These are phyloP conservation scores for Diaporthe ampelina DNA, from an alignment of 2,329 filamentous ascomycete species.

Conservation along the genomic window DNA sequence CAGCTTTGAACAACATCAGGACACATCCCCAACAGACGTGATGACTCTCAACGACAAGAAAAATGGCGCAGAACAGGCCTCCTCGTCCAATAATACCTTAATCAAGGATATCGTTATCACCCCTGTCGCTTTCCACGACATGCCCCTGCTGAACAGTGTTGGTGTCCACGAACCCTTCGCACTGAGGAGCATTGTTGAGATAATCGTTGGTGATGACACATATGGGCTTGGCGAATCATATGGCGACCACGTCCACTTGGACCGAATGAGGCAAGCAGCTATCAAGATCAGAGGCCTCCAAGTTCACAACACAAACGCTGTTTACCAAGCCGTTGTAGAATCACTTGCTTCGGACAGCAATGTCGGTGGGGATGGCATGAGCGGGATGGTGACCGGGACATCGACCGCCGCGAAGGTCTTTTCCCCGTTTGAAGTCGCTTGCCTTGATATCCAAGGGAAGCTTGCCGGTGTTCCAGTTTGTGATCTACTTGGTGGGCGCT, in stretches of 20 bases:
- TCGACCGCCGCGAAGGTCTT: conserved; percentile 58
- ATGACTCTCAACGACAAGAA: not conserved
- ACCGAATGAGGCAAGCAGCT: conserved; percentile 51
- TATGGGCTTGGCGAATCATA: conserved; percentile 59
- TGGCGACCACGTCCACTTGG: conserved; percentile 55
- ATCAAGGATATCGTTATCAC: conserved; percentile 58
- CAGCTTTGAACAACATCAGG: not conserved
- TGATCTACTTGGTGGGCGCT: conserved; percentile 55
- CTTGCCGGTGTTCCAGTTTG: conserved; percentile 55
- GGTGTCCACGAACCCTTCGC: conserved; percentile 60
- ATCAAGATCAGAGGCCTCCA: conserved; percentile 49
- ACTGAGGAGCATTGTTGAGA: conserved; percentile 57
- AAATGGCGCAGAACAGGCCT: not conserved
- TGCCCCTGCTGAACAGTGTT: conserved; percentile 59
- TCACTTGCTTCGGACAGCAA: conserved; percentile 43
- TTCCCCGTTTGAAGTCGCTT: conserved; percentile 58
- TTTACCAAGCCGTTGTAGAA: conserved; percentile 46
- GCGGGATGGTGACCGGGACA: conserved; percentile 57
- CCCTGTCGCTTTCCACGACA: conserved; percentile 59
- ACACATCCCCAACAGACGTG: not conserved
- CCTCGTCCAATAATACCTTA: not conserved
- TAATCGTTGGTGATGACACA: conserved; percentile 49
- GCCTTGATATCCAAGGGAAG: conserved; percentile 58
- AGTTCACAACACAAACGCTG: conserved; percentile 48
- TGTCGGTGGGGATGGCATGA: conserved; percentile 50